Conservation (phyloP, 164 flowering plant species). For the Vitis rotundifolia region DNA sequence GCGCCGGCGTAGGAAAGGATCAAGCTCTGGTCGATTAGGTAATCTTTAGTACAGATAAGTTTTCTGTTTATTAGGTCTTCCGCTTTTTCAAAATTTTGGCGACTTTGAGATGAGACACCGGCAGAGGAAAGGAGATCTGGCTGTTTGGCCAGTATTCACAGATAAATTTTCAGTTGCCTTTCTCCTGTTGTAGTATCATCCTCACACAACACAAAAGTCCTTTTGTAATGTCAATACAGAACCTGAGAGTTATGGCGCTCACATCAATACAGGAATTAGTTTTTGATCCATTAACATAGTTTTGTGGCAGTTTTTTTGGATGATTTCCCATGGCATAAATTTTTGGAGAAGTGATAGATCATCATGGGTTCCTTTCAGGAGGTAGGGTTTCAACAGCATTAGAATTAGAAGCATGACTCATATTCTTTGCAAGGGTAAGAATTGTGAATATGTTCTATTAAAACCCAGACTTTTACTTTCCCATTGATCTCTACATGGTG, state of each 20-base stretch:
- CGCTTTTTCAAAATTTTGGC: neutral
- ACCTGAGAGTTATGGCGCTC: slow-evolving; percentile 2
- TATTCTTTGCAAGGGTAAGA: too few relatives aligned
- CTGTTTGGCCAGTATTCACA: too few relatives aligned
- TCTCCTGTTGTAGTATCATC: too few relatives aligned
- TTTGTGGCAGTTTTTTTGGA: neutral
- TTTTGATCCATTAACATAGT: slow-evolving; percentile 4
- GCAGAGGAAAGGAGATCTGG: too few relatives aligned
- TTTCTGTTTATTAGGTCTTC: neutral
- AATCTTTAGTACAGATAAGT: slow-evolving; percentile 30
- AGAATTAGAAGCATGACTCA: too few relatives aligned
- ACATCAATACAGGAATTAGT: slow-evolving; percentile 16
- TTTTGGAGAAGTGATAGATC: neutral
- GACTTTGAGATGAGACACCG: too few relatives aligned
- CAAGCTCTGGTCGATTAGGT: slow-evolving; percentile 52
- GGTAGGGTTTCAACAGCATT: neutral
- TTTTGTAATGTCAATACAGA: neutral
- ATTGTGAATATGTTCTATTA: too few relatives aligned
- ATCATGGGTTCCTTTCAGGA: neutral
- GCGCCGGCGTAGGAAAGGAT: slow-evolving; percentile 72
- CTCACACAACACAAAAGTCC: neutral
- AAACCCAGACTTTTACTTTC: too few relatives aligned
- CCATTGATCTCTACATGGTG: too few relatives aligned
- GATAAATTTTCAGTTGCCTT: too few relatives aligned
- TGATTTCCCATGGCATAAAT: slow-evolving; percentile 9